Evolutionary conservation across 2,329 filamentous ascomycete species (phyloP).

Genomic region (Penicillium sp.): DNA sequence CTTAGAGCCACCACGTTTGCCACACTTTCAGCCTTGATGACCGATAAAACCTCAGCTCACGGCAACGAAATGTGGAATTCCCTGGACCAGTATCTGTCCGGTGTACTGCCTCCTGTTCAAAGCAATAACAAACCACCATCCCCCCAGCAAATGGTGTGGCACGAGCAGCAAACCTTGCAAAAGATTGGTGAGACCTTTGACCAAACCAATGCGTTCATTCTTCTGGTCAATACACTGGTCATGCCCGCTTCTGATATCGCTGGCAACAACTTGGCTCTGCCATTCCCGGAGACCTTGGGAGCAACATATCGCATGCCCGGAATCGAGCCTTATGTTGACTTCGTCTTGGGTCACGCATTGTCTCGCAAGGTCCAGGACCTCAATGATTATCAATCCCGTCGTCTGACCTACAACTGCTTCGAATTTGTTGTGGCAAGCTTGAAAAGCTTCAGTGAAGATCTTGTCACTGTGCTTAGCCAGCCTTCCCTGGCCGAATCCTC

Average conservation of each 20-base stretch:
- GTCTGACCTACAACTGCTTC: slow-evolving; percentile 74
- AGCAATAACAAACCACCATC: slow-evolving; percentile 30
- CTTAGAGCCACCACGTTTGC: slow-evolving; percentile 80
- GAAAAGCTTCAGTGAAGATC: slow-evolving; percentile 85
- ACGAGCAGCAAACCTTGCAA: slow-evolving; percentile 62
- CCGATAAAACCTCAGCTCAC: slow-evolving; percentile 63
- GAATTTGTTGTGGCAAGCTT: slow-evolving; percentile 77
- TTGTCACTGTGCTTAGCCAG: slow-evolving; percentile 78
- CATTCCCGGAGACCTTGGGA: slow-evolving; percentile 83
- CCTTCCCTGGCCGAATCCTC: slow-evolving; percentile 68
- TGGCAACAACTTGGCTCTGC: slow-evolving; percentile 66
- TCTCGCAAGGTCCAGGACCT: slow-evolving; percentile 62
- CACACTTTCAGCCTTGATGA: slow-evolving; percentile 69
- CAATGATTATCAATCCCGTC: slow-evolving; percentile 64
- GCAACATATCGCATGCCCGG: slow-evolving; percentile 73
- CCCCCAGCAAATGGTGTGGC: slow-evolving; percentile 24
- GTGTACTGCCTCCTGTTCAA: slow-evolving; percentile 41
- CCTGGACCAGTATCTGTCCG: slow-evolving; percentile 74
- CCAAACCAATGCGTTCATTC: slow-evolving; percentile 77
- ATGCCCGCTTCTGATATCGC: slow-evolving; percentile 48
- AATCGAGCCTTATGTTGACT: slow-evolving; percentile 90
- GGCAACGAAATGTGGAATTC: slow-evolving; percentile 72
- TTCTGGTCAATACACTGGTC: slow-evolving; percentile 68
- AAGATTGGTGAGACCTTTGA: slow-evolving; percentile 76
- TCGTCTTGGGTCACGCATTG: slow-evolving; percentile 75